Base-by-base conservation (phyloP, 352 stramenopile species). In the Globisporangium echinulatum region DNA sequence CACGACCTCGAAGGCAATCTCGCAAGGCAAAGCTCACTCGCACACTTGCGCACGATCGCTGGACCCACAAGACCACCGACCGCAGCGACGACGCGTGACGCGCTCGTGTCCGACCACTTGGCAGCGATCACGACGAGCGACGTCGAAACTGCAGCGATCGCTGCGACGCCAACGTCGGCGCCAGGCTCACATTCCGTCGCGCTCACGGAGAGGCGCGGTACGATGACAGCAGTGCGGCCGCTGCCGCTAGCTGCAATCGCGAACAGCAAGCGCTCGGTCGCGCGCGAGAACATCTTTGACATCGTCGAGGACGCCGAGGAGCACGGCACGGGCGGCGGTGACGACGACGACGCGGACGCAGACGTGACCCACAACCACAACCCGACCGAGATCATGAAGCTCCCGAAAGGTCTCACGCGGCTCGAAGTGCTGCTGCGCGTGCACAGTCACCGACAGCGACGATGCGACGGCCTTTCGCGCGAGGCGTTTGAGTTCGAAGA, bases 251-350 rank as follows among this genome's bases (percentile, higher is more conserved):
- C 71, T 62, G 13, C 62, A 77, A 47, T 77, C 6, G 36, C 62
- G 4, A 62, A 65, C 1, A 64, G 62, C 0, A 71, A 77, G 25
- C 63, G 70, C 15, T 83, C 79, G 0, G 66, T 85, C 33, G 69
- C 87, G 25, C 65, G 74, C 25, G 79, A 88, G 36, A 88, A 91
- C 56, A 87, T 89, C 11, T 89, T 91, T 61, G 79, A 89, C 50
- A 87, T 89, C 48, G 77, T 91, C 2, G 79, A 90, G 56, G 79
- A 90, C 49, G 72, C 79, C 7, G 74, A 87, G 17, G 68, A 66
- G 5, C 73, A 75, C 6, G 62, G 60, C 11, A 6, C 43, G 7
- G 62, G 60, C 9, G 25, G 25, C 25, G 25, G 25, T 25, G 25
- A 25, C 25, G 25, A 25, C 25, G 25, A 25, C 25, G 25, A 25